Evolutionary conservation across 305 asterid genomes (phyloP).

Genomic region (Euphrasia arctica): DNA sequence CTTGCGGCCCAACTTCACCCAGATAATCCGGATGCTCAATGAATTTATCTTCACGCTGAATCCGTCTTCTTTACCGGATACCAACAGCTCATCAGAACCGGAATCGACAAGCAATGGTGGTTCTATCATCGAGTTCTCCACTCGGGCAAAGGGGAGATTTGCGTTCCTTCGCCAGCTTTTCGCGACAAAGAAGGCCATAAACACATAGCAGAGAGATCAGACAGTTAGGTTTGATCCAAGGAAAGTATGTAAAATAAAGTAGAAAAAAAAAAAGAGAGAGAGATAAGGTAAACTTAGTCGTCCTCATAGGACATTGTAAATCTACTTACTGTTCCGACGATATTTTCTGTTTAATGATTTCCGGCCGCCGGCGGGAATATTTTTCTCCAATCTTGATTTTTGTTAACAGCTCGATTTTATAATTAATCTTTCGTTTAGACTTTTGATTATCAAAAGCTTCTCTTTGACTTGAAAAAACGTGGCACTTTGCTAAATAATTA

Average conservation of each 20-base stretch:
- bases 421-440: no score
- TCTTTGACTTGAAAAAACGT: no score
- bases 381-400: background rate
- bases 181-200: constrained; percentile 80
- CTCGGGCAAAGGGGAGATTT: constrained; percentile 76
- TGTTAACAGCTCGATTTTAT: no score
- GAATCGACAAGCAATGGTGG: constrained; percentile 52
- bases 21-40: constrained; percentile 81
- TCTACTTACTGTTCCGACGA: constrained; percentile 6
- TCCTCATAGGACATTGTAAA: constrained; percentile 22
- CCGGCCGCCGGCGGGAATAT: no score
- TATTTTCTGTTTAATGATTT: background rate
- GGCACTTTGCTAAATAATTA: no score
- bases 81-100: constrained; percentile 36
- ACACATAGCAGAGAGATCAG: constrained; percentile 34
- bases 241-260: constrained; percentile 23
- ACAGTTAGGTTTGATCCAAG: constrained; percentile 11
- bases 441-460: no score
- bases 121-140: constrained; percentile 61
- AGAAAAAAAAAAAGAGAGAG: constrained; percentile 1
- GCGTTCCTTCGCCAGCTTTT: constrained; percentile 87
- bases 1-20: constrained; percentile 85
- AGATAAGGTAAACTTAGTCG: constrained; percentile 8
- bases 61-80: constrained; percentile 43
- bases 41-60: constrained; percentile 58